Base-by-base conservation (phyloP, 192 early-diverging fungal genomes). In the Chytriomyces sp. region DNA sequence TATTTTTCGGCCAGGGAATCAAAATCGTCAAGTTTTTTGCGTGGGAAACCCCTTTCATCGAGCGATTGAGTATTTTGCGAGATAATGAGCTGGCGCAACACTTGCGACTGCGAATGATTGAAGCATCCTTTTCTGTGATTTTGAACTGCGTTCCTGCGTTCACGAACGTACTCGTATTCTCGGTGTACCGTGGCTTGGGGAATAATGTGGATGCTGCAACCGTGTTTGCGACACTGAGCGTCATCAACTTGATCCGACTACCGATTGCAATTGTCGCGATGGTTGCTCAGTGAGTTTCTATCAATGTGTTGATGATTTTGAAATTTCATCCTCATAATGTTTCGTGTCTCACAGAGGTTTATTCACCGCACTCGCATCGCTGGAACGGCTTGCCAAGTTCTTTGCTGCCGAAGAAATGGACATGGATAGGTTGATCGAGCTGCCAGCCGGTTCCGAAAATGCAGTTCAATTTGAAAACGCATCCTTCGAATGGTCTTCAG, bases 1-100 rank as follows among this genome's bases (percentile, higher is more conserved):
- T 35, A 3, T 35, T 35, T 35, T 35, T 3, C 35, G 2, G 3
- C 4, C 0, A 35, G 63, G 79, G 94, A 59, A 94, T 95, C 74
- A 91, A 90, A 67, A 91, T 96, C 26, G 92, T 97, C 83, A 97
- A 96, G 78, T 81, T 97, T 24, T 95, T 94, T 74, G 94, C 96
- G 48, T 96, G 93, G 92, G 95, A 95, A 79, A 78, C 79, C 0
- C 81, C 89, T 47, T 95, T 96, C 69, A 77, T 91, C 67, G 84
- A 93, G 75, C 89, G 84, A 35, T 35, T 35, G 35, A 35, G 35
- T 35, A 1, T 35, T 35, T 82, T 94, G 48, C 86, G 94, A 57
- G 84, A 89, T 43, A 50, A 87, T n/a, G 93, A 96, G 79, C 24
- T 64, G 86, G 35, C 4, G 24, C 1, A 79, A 78, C 45, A 70